Conservation (phyloP, 108 stramenopile genomes). For the Aurantiochytrium sp. region DNA sequence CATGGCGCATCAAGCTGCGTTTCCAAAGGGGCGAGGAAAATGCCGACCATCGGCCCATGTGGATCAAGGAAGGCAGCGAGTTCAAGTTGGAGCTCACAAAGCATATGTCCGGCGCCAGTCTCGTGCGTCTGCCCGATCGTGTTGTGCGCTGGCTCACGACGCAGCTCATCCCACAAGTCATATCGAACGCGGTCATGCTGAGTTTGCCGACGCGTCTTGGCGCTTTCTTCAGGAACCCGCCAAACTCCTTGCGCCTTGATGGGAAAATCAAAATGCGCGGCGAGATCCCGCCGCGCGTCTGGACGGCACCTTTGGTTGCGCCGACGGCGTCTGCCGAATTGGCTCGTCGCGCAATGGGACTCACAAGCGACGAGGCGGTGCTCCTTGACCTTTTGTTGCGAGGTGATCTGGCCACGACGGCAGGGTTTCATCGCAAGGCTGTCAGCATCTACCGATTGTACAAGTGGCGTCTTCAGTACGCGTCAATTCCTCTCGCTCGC, state of each 20-base stretch:
- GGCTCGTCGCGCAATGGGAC: neutral
- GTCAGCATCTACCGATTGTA: neutral
- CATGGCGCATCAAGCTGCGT: neutral
- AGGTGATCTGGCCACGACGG: neutral
- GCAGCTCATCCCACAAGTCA: neutral
- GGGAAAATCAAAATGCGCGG: neutral
- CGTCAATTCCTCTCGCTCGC: neutral
- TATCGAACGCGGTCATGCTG: neutral
- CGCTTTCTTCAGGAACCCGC: neutral
- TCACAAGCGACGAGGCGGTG: neutral
- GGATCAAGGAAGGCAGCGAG: neutral
- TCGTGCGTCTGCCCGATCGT: neutral
- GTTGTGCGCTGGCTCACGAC: conserved; percentile 4
- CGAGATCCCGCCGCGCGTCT: conserved; percentile 5
- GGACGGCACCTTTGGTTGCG: neutral
- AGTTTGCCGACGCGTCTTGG: neutral
- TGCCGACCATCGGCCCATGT: neutral
- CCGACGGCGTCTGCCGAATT: neutral
- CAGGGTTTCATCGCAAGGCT: neutral
- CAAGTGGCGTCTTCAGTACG: conserved; percentile 14
- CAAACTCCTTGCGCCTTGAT: neutral
- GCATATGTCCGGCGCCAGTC: neutral
- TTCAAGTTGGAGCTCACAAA: neutral
- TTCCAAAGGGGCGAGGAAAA: neutral
- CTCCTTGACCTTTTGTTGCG: neutral